A percentile compares a stretch with the other conserved stretches of the same genome.
Evolutionary conservation across 495 filamentous ascomycete species (phyloP).

Genomic region (Tuber magnatum): DNA sequence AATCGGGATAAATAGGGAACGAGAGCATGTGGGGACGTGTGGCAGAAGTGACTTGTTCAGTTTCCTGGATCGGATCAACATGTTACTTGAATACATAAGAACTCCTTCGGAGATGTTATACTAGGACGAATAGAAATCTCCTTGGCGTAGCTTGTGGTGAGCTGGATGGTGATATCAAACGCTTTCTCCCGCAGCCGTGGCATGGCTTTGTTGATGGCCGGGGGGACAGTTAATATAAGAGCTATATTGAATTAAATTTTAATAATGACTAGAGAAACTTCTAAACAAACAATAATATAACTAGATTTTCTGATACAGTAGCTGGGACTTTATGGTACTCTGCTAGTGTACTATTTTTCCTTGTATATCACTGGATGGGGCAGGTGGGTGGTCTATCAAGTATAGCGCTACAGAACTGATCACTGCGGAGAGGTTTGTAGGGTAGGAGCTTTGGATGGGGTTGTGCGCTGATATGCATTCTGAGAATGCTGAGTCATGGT

Average conservation of each 20-base stretch:
- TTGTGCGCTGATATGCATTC: background rate
- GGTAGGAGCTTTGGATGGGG: background rate
- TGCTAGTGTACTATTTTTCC: background rate
- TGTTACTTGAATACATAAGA: background rate
- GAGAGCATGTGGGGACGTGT: background rate
- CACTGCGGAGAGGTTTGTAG: background rate
- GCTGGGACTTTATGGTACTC: background rate
- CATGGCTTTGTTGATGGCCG: no score
- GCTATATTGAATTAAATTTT: no score
- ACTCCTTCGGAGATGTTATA: background rate
- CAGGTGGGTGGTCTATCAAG: no score
- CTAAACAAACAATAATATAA: background rate
- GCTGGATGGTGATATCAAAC: background rate
- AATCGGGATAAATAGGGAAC: background rate
- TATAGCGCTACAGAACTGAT: no score
- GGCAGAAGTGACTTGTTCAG: background rate
- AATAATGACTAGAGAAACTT: no score
- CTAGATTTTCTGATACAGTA: no score
- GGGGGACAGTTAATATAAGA: no score
- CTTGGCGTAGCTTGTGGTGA: background rate
- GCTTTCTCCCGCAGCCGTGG: no score
- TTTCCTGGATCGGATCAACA: background rate
- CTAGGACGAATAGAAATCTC: background rate
- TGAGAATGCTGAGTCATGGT: background rate
- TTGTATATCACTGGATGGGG: background rate